Base-by-base conservation (phyloP, 495 filamentous ascomycete species). In the Chaetomium tenue region DNA sequence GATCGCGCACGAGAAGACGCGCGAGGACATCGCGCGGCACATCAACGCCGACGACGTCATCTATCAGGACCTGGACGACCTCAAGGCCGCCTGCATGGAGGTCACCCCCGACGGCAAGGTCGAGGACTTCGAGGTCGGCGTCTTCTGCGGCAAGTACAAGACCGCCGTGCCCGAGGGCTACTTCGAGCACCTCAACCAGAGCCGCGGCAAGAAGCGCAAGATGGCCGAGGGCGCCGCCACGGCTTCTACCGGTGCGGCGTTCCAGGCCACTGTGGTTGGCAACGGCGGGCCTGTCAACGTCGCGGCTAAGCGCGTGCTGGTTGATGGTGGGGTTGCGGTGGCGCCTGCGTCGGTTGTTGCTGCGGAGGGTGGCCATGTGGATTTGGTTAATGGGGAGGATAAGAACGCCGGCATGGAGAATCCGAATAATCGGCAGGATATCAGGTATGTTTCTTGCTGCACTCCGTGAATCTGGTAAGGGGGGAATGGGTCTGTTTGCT, bases 41-140 rank as follows among this genome's bases (percentile, higher is more conserved):
- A 96, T 97, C 69, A 91, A 89, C 60, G 92, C 93, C n/a, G 92
- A 98, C 70, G 88, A 86, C 33, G 89, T 97, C 33, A 90, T 98
- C 64, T 98, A 91, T 76, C 92, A 97, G 72, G 87, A 87, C 48
- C 81, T 97, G n/a, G 84, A 85, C 15, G 92, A 95, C 68, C 82
- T 97, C 12, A 89, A 91, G 73, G 87, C 84, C 42, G 87, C 92
- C 5, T 97, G 92, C 71, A 84, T 87, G 0, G 88, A 91, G 69
- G 84, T 89, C 4, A 81, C 83, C n/a, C 80, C 83, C 7, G 80
- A 84, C 47, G 74, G 75, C 18, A 72, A 75, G 42, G 77, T 86
- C 39, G 81, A 77, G 39, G 75, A 84, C 33, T 97, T 98, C 65
- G 95, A 98, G 75, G 88, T 96, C n/a, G 93, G 94, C 65, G 92